These are phyloP conservation scores for Posidonia oceanica DNA, from an alignment of 116 monocot species.

Conservation along the genomic window DNA sequence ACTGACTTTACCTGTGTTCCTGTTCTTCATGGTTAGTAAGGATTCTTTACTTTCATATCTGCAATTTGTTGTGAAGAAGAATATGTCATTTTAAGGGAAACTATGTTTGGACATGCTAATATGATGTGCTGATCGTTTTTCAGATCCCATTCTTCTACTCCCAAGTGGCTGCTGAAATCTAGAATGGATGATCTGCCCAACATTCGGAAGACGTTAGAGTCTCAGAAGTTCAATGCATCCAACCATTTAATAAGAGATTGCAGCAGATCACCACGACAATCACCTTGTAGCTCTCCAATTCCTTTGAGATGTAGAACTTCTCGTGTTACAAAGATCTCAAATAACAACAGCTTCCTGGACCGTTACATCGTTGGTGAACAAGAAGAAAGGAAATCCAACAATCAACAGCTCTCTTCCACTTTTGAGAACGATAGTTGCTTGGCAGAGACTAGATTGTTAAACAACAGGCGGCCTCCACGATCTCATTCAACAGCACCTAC, in stretches of 20 bases:
- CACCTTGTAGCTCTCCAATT: constrained; percentile 46
- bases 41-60: too few species aligned
- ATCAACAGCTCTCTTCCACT: not conserved
- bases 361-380: constrained; percentile 64
- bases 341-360: constrained; percentile 29
- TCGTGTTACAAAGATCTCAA: constrained; percentile 17
- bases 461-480: constrained; percentile 35
- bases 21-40: too few species aligned
- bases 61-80: too few species aligned
- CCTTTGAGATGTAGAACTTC: constrained; percentile 31
- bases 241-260: constrained; percentile 18
- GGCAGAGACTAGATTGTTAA: constrained; percentile 17
- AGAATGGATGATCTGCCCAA: constrained; percentile 7
- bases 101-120: too few species aligned
- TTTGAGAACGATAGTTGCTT: constrained; percentile 15
- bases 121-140: not conserved
- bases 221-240: constrained; percentile 21
- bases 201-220: constrained; percentile 8
- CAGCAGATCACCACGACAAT: constrained; percentile 25
- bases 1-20: too few species aligned
- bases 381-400: constrained; percentile 6
- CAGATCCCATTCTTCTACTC: constrained; percentile 10
- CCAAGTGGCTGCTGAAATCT: constrained; percentile 15
- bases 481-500: constrained; percentile 30
- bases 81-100: too few species aligned